Evolutionary conservation across 2,329 filamentous ascomycete genomes (phyloP).

Genomic region (Epichloe glyceriae): DNA sequence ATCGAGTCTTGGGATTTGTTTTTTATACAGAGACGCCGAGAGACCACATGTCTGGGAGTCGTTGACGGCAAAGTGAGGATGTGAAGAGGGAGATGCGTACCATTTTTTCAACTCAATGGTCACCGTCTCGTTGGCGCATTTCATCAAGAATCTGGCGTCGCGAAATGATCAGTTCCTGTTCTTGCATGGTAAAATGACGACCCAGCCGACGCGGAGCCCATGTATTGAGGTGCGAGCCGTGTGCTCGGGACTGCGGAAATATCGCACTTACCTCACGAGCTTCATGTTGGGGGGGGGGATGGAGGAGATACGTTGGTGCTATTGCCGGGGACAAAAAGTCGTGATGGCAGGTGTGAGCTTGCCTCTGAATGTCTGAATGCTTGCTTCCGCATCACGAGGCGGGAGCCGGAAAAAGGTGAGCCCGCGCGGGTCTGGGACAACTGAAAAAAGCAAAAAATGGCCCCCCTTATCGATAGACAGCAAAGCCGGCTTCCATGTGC

Average conservation of each 20-base stretch:
- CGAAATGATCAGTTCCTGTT: conserved; percentile 3
- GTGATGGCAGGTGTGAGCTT: background rate
- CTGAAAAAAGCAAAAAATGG: background rate
- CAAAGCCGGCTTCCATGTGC: background rate
- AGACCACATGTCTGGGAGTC: background rate
- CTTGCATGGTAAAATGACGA: conserved; percentile 7
- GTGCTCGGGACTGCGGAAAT: background rate
- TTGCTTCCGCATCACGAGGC: background rate
- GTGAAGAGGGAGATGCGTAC: conserved; percentile 30
- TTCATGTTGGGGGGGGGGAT: conserved; percentile 58
- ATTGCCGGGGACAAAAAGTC: background rate
- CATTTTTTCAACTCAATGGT: conserved; percentile 97
- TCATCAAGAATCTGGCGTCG: conserved; percentile 80
- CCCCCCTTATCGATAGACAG: conserved; percentile 2
- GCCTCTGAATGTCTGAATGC: no score
- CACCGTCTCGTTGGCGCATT: conserved; percentile 96
- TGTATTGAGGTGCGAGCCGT: background rate
- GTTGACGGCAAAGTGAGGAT: background rate
- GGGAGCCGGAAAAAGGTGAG: background rate
- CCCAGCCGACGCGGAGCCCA: background rate
- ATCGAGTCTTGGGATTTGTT: background rate
- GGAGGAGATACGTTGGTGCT: background rate
- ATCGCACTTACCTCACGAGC: conserved; percentile 70
- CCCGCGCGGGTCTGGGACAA: background rate
- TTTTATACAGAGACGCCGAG: background rate